Conservation (phyloP, 305 asterid species). For the Fraxinus sp. region DNA sequence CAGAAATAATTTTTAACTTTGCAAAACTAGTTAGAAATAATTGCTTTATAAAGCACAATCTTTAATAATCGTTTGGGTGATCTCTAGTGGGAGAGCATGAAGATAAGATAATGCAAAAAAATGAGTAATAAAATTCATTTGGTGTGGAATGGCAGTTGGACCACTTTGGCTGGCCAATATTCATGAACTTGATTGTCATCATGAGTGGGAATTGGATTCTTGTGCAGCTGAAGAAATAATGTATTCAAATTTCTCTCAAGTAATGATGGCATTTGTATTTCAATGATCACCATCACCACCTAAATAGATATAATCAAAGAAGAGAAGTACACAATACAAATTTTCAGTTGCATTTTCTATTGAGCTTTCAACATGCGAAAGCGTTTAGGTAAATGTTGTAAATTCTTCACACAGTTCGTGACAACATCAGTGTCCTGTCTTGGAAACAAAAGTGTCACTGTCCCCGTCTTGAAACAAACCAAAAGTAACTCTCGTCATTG, state of each 20-base stretch:
- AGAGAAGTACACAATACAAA: too few species aligned
- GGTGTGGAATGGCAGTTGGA: background rate
- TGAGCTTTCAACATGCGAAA: too few species aligned
- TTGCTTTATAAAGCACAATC: background rate
- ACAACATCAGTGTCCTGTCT: too few species aligned
- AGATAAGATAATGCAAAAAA: background rate
- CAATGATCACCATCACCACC: background rate
- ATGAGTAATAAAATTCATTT: background rate
- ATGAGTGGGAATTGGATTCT: background rate
- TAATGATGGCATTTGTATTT: too few species aligned
- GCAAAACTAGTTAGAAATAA: background rate
- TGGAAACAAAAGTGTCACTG: too few species aligned
- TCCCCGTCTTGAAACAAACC: too few species aligned
- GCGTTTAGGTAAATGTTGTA: too few species aligned
- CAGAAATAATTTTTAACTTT: background rate
- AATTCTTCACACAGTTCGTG: too few species aligned
- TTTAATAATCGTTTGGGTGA: background rate
- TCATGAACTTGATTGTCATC: background rate
- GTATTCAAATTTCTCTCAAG: background rate
- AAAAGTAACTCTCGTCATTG: too few species aligned
- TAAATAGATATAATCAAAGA: too few species aligned
- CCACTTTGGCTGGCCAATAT: background rate
- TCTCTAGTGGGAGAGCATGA: background rate
- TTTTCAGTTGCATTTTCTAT: too few species aligned
- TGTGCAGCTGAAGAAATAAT: too few species aligned